These are phyloP conservation scores for Colletotrichum sp. DNA, from an alignment of 2,329 filamentous ascomycete genomes.

Conservation along the genomic window DNA sequence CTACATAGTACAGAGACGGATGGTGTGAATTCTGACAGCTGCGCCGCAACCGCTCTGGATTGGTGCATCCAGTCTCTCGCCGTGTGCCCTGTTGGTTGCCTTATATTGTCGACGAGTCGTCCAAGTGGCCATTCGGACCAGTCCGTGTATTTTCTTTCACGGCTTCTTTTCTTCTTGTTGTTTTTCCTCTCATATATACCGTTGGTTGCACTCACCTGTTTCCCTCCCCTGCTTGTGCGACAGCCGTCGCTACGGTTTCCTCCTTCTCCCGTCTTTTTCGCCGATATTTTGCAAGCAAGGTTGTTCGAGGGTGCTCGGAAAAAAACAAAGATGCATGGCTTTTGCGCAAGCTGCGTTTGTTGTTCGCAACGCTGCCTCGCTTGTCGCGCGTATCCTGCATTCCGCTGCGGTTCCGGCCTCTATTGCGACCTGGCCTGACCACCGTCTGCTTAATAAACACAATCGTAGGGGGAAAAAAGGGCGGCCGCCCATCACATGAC, in stretches of 20 bases:
- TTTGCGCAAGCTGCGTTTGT: not conserved
- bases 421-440: not conserved
- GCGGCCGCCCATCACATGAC: conserved; percentile 11
- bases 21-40: conserved; percentile 13
- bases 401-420: not conserved
- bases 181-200: not conserved
- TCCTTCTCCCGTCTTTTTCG: not conserved
- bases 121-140: not conserved
- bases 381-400: not conserved
- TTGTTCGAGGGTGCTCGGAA: not conserved
- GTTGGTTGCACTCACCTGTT: not conserved
- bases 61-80: not conserved
- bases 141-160: not conserved
- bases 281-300: not conserved
- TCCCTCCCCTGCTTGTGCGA: not conserved
- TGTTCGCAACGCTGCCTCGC: not conserved
- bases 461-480: not conserved
- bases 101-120: not conserved
- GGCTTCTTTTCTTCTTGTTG: not conserved
- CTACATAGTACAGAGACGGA: not conserved
- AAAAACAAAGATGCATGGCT: not conserved
- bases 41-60: not conserved
- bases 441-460: not conserved
- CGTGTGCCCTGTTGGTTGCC: not conserved
- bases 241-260: not conserved